Conservation (phyloP, 2,329 filamentous ascomycete genomes). For the Epichloe sibirici region DNA sequence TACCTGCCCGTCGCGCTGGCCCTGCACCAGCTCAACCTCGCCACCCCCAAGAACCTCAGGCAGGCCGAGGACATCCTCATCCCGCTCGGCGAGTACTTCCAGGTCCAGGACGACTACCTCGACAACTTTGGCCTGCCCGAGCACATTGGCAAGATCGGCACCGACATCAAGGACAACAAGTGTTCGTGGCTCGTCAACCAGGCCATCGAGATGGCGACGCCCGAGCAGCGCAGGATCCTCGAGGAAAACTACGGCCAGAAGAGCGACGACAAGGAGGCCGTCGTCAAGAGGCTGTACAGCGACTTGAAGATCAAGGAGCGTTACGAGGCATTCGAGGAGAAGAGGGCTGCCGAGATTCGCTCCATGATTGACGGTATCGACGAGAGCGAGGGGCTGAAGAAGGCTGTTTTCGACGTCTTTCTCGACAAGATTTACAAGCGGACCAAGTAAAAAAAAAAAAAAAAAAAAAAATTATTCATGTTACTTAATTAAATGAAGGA, state of each 20-base stretch:
- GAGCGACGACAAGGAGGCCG: constrained; percentile 68
- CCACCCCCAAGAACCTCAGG: constrained; percentile 79
- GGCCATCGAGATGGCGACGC: constrained; percentile 65
- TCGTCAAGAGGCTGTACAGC: constrained; percentile 78
- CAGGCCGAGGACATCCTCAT: constrained; percentile 86
- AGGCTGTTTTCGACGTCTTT: constrained; percentile 79
- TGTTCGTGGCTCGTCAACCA: constrained; percentile 98
- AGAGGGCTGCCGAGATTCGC: constrained; percentile 65
- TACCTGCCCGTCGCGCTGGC: constrained; percentile 93
- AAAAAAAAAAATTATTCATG: too few relatives aligned
- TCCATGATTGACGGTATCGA: constrained; percentile 67
- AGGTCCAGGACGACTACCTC: constrained; percentile 96
- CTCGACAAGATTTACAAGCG: constrained; percentile 96
- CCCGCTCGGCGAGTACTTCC: constrained; percentile 97
- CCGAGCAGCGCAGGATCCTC: constrained; percentile 77
- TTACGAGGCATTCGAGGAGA: constrained; percentile 85
- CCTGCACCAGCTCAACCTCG: constrained; percentile 72
- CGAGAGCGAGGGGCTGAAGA: constrained; percentile 80
- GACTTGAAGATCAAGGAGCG: constrained; percentile 73
- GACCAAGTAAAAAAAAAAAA: constrained; percentile 56
- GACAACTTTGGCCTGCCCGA: constrained; percentile 93
- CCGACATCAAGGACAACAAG: constrained; percentile 99
- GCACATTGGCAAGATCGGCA: constrained; percentile 95
- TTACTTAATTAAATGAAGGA: too few relatives aligned
- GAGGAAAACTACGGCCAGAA: constrained; percentile 93